A percentile compares a stretch with the other conserved stretches of the same genome.
These are phyloP conservation scores for Suillus plorans DNA, from an alignment of 768 basidiomycete species.

Conservation along the genomic window DNA sequence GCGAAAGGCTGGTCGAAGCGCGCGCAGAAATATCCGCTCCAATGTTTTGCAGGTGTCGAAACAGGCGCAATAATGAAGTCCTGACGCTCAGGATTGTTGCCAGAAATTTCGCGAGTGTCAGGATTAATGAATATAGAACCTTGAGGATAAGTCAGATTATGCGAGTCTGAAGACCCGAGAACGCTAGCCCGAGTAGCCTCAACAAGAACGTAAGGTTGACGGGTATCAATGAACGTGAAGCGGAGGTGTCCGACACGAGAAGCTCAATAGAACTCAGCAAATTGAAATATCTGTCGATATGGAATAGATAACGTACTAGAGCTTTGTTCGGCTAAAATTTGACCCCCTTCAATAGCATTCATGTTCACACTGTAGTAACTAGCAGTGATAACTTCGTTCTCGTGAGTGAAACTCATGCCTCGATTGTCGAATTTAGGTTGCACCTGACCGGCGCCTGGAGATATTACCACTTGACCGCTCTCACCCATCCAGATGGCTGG, in stretches of 20 bases:
- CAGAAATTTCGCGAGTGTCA: conserved; percentile 49
- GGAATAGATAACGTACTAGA: conserved; percentile 46
- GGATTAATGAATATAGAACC: conserved; percentile 51
- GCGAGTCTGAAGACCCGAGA: conserved; percentile 49
- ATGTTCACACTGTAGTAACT: conserved; percentile 59
- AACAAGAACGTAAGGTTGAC: conserved; percentile 58
- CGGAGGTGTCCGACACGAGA: conserved; percentile 75
- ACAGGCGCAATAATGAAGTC: conserved; percentile 67
- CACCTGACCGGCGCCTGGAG: conserved; percentile 54
- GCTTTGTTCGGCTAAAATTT: conserved; percentile 56
- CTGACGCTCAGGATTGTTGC: conserved; percentile 66
- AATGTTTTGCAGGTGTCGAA: conserved; percentile 38
- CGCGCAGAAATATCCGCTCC: conserved; percentile 54
- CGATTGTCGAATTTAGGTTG: conserved; percentile 57
- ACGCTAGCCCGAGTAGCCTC: conserved; percentile 66
- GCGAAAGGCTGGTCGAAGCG: conserved; percentile 50
- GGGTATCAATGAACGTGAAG: conserved; percentile 56
- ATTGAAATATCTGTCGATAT: neutral
- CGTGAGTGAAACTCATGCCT: conserved; percentile 51
- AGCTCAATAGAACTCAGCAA: conserved; percentile 37
- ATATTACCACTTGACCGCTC: conserved; percentile 60
- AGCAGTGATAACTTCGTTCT: conserved; percentile 52
- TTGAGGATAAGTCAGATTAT: conserved; percentile 51
- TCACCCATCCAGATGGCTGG: conserved; percentile 92
- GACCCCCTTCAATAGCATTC: conserved; percentile 50